Base-by-base conservation (phyloP, 1,284 basidiomycete genomes). In the Rhodotorula sp. region DNA sequence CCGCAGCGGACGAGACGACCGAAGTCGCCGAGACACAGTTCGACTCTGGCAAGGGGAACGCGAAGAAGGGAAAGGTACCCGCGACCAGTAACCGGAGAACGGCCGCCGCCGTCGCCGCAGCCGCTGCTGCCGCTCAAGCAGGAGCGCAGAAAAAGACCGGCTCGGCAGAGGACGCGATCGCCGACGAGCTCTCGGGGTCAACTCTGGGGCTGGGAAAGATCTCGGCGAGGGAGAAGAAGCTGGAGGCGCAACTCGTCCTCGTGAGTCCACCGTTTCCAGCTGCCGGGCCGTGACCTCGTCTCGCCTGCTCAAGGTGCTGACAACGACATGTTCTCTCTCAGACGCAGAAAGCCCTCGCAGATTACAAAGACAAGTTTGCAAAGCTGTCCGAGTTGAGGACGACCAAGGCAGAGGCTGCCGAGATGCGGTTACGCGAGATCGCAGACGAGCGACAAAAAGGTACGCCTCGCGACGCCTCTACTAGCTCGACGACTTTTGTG, bases 401-500 rank as follows among this genome's bases (percentile, higher is more conserved):
- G 26, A 76, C 75, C 14, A 31, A 64, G n/a, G 64, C 70, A 6
- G 70, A 72, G 34, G 63, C 69, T 16, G 67, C 70, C 23, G 75
- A 76, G 60, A 43, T 54, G 16, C 59, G 60, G 14, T 48, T 76
- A n/a, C 63, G 68, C 29, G 65, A 68, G 20, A 65, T 76, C 12
- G 70, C 73, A 1, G 66, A 63, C n/a, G 71, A 72, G 51, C 70
- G 73, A 2, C 68, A 72, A 43, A 21, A 58, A 6, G 64, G 75
- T 72, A 15, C 21, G 72, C 31, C 29, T 29, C 23, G 31, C n/a
- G 16, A 3, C 34, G 20, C 39, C 7, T 26, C 8, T 7, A 31
- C 8, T 46, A 34, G 26, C 51, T 0, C 59, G 15, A 26, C 26
- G 3, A 31, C 23, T 1, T 12, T 52, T 7, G 34, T 6, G 5